These are phyloP conservation scores for Spongospora subterranea DNA, from an alignment of 208 protist species.

Conservation along the genomic window DNA sequence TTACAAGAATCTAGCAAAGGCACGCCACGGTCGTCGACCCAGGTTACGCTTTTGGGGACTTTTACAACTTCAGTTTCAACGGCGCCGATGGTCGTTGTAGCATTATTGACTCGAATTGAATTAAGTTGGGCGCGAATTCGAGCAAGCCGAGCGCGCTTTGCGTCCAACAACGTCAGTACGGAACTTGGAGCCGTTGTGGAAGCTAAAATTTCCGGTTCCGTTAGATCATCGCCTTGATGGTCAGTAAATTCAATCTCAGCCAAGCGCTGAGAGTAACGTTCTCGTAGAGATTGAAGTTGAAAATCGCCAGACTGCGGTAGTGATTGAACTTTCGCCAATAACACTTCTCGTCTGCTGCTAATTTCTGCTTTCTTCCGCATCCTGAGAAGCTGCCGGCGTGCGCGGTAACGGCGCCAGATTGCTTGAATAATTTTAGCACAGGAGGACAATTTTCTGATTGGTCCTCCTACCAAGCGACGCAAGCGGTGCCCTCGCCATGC, in stretches of 20 bases:
- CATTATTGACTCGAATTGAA: neutral
- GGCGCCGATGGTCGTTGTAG: neutral
- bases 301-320: constrained; percentile 5
- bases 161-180: neutral
- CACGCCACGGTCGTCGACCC: neutral
- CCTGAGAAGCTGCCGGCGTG: neutral
- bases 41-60: neutral
- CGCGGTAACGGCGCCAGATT: neutral
- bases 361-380: neutral
- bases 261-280: constrained; percentile 17
- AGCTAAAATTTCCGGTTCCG: neutral
- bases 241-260: neutral
- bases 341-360: neutral
- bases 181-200: neutral
- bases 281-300: neutral
- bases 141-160: neutral
- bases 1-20: neutral
- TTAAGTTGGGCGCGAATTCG: neutral
- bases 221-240: neutral
- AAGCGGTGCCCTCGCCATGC: neutral
- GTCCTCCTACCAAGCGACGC: neutral
- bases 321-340: neutral
- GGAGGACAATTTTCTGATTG: neutral
- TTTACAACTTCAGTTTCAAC: neutral
- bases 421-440: neutral